phyloP scores from a whole-genome alignment of 2,329 filamentous ascomycete genomes.

The Rutstroemia sp. region DNA sequence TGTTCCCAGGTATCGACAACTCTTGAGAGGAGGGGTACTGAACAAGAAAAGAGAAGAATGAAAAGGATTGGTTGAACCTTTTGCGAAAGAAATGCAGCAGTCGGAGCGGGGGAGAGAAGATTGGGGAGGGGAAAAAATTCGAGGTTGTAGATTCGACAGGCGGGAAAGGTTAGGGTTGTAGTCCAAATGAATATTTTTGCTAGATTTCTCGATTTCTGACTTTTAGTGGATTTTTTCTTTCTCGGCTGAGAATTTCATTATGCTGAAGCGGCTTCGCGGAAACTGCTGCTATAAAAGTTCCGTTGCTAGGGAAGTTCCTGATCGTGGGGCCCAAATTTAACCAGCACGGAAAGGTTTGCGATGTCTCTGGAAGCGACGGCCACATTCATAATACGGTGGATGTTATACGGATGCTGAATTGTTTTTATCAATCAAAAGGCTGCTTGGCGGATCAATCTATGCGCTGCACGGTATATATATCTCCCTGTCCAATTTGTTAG shows the following conservation, averaged over 20 bases:
- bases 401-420: no score
- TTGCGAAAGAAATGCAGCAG: not conserved
- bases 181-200: conserved; percentile 1
- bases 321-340: not conserved
- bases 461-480: no score
- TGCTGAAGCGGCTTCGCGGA: not conserved
- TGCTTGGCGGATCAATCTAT: no score
- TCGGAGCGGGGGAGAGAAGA: not conserved
- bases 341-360: no score
- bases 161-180: not conserved
- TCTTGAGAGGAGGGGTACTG: not conserved
- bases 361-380: no score
- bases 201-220: not conserved
- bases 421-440: no score
- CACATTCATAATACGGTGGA: no score
- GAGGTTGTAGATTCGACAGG: not conserved
- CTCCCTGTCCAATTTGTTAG: no score
- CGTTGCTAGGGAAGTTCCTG: not conserved
- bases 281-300: not conserved
- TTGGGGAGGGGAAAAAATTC: not conserved
- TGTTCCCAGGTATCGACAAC: not conserved
- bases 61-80: not conserved
- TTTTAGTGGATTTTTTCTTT: conserved; percentile 9
- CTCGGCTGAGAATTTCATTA: conserved; percentile 2
- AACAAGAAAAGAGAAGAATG: not conserved